Evolutionary conservation across 108 stramenopile species (phyloP).

Genomic region (Nitzschia sp.): DNA sequence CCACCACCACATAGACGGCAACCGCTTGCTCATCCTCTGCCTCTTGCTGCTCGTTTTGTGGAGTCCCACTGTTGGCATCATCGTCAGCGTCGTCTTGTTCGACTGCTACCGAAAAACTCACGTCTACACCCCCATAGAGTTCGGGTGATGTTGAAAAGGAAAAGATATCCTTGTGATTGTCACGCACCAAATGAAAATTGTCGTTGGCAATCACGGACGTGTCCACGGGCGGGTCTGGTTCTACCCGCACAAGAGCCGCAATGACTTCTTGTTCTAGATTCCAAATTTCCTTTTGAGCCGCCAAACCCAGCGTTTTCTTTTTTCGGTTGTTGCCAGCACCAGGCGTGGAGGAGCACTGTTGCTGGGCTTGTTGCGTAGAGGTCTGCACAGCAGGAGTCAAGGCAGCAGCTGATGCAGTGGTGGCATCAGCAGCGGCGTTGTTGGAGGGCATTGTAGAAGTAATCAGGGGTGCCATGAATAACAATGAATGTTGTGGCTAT

Average conservation of each 20-base stretch:
- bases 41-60: neutral
- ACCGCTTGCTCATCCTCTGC: constrained; percentile 34
- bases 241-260: constrained; percentile 15
- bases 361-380: too few relatives aligned
- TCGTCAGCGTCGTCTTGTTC: constrained; percentile 11
- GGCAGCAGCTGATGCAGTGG: too few relatives aligned
- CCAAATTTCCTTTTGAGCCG: constrained; percentile 19
- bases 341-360: neutral
- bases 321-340: constrained; percentile 25
- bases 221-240: constrained; percentile 20
- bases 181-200: constrained; percentile 17
- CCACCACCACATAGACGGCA: constrained; percentile 71
- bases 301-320: neutral
- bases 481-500: too few relatives aligned
- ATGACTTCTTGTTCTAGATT: constrained; percentile 28
- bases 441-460: too few relatives aligned
- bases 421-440: too few relatives aligned
- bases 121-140: constrained; percentile 72
- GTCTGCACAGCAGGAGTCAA: too few relatives aligned
- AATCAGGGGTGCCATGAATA: too few relatives aligned
- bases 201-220: neutral
- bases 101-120: constrained; percentile 40
- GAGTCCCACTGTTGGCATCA: neutral
- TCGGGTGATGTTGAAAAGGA: constrained; percentile 14
- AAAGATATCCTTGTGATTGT: constrained; percentile 11